These are phyloP conservation scores for Serendipita sp. DNA, from an alignment of 768 basidiomycete species.

Conservation along the genomic window DNA sequence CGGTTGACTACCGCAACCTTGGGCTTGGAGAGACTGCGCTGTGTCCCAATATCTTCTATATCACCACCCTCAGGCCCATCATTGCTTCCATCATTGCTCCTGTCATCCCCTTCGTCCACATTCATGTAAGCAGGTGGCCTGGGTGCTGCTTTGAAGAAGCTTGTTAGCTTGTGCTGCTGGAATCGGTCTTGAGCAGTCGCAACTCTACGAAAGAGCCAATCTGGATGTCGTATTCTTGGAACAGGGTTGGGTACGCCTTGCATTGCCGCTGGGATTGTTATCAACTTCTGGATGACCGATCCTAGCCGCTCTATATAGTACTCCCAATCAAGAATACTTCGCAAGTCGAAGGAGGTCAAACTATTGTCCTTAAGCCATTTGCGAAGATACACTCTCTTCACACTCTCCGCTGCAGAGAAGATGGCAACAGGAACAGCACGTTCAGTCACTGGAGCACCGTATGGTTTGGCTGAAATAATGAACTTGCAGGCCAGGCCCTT, in stretches of 20 bases:
- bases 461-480: slow-evolving; percentile 88
- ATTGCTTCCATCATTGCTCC: slow-evolving; percentile 18
- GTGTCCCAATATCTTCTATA: slow-evolving; percentile 42
- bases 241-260: slow-evolving; percentile 96
- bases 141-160: slow-evolving; percentile 55
- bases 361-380: slow-evolving; percentile 95
- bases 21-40: slow-evolving; percentile 13
- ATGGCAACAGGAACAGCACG: slow-evolving; percentile 94
- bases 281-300: slow-evolving; percentile 95
- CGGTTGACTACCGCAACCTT: slow-evolving; percentile 40
- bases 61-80: slow-evolving; percentile 24
- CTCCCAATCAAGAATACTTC: slow-evolving; percentile 91
- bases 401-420: slow-evolving; percentile 84
- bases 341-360: slow-evolving; percentile 72
- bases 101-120: slow-evolving; percentile 13
- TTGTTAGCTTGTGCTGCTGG: slow-evolving; percentile 93
- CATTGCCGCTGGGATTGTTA: slow-evolving; percentile 97
- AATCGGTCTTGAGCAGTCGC: slow-evolving; percentile 86
- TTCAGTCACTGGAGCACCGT: slow-evolving; percentile 89
- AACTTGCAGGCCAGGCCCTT: slow-evolving; percentile 98
- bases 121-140: neutral
- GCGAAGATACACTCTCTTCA: slow-evolving; percentile 79
- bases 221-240: slow-evolving; percentile 86
- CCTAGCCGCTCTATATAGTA: slow-evolving; percentile 97
- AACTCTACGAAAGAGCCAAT: slow-evolving; percentile 89